Evolutionary conservation across 2,329 filamentous ascomycete species (phyloP).

Genomic region (Claviceps paspali): DNA sequence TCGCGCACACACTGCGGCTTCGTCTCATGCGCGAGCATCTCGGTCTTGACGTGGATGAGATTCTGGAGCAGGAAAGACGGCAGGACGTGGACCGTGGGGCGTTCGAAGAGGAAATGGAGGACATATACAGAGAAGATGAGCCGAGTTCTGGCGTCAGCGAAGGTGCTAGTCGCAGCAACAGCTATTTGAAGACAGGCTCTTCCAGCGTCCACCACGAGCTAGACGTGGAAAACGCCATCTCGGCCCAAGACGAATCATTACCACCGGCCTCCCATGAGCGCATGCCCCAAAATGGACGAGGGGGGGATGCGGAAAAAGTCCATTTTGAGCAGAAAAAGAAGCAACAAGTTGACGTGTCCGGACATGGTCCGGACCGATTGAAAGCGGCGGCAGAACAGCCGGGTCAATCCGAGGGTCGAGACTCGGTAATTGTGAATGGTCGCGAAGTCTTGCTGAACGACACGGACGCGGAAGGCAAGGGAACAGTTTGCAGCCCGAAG

Average conservation of each 20-base stretch:
- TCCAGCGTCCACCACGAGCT: slow-evolving; percentile 60
- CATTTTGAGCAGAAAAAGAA: slow-evolving; percentile 31
- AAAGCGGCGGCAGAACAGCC: slow-evolving; percentile 43
- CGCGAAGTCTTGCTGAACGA: slow-evolving; percentile 58
- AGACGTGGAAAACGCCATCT: slow-evolving; percentile 30
- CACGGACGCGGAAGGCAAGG: slow-evolving; percentile 48
- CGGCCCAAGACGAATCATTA: slow-evolving; percentile 19
- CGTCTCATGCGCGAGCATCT: slow-evolving; percentile 94
- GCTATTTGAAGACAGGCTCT: slow-evolving; percentile 9
- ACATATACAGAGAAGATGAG: slow-evolving; percentile 38
- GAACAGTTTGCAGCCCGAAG: slow-evolving; percentile 32
- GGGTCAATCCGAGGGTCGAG: slow-evolving; percentile 48
- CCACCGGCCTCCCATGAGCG: slow-evolving; percentile 2
- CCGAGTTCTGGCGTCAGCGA: neutral
- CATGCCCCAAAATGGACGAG: slow-evolving; percentile 1
- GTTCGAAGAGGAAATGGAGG: slow-evolving; percentile 45
- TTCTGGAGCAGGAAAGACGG: slow-evolving; percentile 63
- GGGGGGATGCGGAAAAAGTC: too few relatives aligned
- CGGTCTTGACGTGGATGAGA: slow-evolving; percentile 85
- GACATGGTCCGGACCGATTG: slow-evolving; percentile 65
- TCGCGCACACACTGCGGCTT: slow-evolving; percentile 83
- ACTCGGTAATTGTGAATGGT: slow-evolving; percentile 52
- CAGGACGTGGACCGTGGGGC: slow-evolving; percentile 46
- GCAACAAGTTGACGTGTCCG: slow-evolving; percentile 63
- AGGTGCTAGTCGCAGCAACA: slow-evolving; percentile 26